These are phyloP conservation scores for Leccinum subgranulosum DNA, from an alignment of 768 basidiomycete genomes.

Conservation along the genomic window DNA sequence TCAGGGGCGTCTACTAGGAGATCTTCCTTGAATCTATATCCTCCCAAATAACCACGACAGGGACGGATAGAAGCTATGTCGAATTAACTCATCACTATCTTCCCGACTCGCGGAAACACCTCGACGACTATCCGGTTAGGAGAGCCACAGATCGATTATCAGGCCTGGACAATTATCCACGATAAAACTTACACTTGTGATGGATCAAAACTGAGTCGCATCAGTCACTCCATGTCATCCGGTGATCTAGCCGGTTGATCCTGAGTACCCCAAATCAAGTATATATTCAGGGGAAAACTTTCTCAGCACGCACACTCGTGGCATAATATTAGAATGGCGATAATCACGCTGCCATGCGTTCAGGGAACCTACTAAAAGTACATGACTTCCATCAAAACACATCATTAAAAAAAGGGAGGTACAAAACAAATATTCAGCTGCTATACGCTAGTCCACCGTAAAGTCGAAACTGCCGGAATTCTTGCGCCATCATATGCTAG, in stretches of 20 bases:
- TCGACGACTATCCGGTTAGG: slow-evolving; percentile 5
- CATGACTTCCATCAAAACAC: slow-evolving; percentile 12
- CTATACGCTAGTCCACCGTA: slow-evolving; percentile 23
- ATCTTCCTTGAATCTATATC: slow-evolving; percentile 20
- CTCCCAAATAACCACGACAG: slow-evolving; percentile 19
- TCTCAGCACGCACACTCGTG: neutral
- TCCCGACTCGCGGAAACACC: slow-evolving; percentile 22
- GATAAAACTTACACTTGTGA: neutral
- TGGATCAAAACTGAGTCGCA: slow-evolving; percentile 6
- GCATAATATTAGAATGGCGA: slow-evolving; percentile 3
- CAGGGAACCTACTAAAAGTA: slow-evolving; percentile 16
- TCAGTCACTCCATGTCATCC: neutral
- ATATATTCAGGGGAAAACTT: slow-evolving; percentile 7
- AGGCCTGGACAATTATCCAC: neutral
- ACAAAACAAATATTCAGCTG: slow-evolving; percentile 23
- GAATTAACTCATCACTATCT: slow-evolving; percentile 8
- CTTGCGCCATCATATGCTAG: slow-evolving; percentile 15
- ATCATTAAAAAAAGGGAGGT: slow-evolving; percentile 8
- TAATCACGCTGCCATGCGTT: slow-evolving; percentile 6
- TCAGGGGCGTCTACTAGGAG: slow-evolving; percentile 18
- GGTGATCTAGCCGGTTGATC: neutral
- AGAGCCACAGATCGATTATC: neutral
- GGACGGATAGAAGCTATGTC: slow-evolving; percentile 20
- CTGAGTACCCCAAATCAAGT: slow-evolving; percentile 1
- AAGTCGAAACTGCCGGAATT: slow-evolving; percentile 8